Evolutionary conservation across 441 rosid species (phyloP).

Genomic region (Gossypium gossypioides): DNA sequence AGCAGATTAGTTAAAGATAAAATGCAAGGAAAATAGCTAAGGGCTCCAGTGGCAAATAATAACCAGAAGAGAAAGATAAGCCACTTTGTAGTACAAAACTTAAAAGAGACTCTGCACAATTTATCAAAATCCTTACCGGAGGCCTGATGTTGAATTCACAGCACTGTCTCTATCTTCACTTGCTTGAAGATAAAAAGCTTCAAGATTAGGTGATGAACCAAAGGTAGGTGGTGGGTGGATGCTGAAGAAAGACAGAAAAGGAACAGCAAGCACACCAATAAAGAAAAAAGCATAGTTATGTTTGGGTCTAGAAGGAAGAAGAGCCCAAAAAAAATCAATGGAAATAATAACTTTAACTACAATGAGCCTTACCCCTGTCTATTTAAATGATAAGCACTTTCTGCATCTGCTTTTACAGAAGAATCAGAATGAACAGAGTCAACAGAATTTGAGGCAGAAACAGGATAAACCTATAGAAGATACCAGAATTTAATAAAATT

Average conservation of each 20-base stretch:
- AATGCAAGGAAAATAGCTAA: not conserved
- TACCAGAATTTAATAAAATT: not conserved
- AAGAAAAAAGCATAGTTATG: not conserved
- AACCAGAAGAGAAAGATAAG: not conserved
- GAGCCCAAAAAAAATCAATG: not conserved
- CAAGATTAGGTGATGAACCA: slow-evolving; percentile 86
- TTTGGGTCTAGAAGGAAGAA: not conserved
- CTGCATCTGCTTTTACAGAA: slow-evolving; percentile 62
- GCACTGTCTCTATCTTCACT: slow-evolving; percentile 54
- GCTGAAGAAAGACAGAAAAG: slow-evolving; percentile 27
- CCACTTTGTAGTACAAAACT: not conserved
- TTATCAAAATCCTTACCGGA: slow-evolving; percentile 26
- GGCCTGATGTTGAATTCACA: slow-evolving; percentile 30
- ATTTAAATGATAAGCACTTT: slow-evolving; percentile 44
- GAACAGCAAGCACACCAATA: slow-evolving; percentile 13
- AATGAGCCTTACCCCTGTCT: slow-evolving; percentile 40
- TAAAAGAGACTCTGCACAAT: not conserved
- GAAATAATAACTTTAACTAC: not conserved
- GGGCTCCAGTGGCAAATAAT: not conserved
- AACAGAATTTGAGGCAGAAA: slow-evolving; percentile 28
- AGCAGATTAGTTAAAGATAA: not conserved
- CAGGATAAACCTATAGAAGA: slow-evolving; percentile 52
- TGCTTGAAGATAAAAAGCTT: slow-evolving; percentile 42
- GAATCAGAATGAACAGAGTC: slow-evolving; percentile 41
- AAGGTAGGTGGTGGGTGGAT: slow-evolving; percentile 82